Evolutionary conservation across 352 stramenopile species (phyloP), one percentile per base, ranked within the genome.

Genomic region (Globisporangium camurandrum): DNA sequence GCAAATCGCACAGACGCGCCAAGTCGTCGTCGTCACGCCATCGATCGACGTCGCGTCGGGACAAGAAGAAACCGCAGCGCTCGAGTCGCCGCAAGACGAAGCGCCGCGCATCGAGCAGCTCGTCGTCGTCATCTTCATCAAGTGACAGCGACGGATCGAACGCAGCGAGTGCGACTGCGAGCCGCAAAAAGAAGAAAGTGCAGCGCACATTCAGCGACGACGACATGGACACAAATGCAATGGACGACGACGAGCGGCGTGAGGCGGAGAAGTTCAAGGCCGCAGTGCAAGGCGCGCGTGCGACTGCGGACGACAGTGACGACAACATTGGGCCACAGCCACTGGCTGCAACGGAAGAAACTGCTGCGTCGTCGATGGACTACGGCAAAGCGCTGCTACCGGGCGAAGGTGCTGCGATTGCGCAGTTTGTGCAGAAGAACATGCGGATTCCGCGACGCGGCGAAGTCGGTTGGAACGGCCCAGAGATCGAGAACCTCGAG

Each of bases 381-480:
- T 98, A 98, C 61, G 95, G 95, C 54, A 92, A 93, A 41, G 90
- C 93, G 19, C 61, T 98, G 38, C 66, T 97, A 6, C 93, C 94
- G 20, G 96, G 96, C 52, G 89, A 97, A 73, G 91, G 91, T 40
- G 86, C 80, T 28, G 96, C 95, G 38, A 97, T 99, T 55, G 96
- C 96, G 14, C 86, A 97, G 65, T 99, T 97, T 61, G 97, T 99
- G 20, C 95, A 99, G 71, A 97, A 98, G 63, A 98, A 98, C 63
- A 96, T 99, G 71, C 95, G 97, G 38, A 98, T 99, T 56, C 97
- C 97, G 20, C 88, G 97, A 46, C 88, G 97, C 73, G 96, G 97
- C 66, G 97, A 99, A 77, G 97, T 99, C 51, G 95, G 95, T 12
- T 98, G 93, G 75, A 92, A 84, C 49, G 92, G 84, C 1, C 79